Conservation (phyloP, 495 filamentous ascomycete species). For the Geopyxis carbonaria region DNA sequence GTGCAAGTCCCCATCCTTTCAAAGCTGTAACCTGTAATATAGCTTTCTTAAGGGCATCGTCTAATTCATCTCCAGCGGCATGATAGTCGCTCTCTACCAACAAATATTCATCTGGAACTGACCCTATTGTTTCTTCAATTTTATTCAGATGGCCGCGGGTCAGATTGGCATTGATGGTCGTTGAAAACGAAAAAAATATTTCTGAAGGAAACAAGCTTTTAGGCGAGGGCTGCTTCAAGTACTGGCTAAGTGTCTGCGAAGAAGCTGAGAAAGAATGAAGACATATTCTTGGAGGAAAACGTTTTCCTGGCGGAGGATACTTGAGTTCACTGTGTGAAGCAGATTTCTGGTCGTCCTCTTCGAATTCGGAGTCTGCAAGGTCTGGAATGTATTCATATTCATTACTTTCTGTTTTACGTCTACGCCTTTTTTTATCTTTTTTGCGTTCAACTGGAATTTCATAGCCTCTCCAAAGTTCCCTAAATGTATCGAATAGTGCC, state of each 20-base stretch:
- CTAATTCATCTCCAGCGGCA: constrained; percentile 68
- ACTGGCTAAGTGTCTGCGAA: constrained; percentile 59
- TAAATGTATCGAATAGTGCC: constrained; percentile 54
- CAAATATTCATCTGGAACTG: constrained; percentile 58
- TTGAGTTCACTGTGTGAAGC: too few relatives aligned
- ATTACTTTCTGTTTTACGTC: constrained; percentile 25
- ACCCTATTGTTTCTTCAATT: constrained; percentile 48
- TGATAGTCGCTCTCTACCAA: constrained; percentile 87
- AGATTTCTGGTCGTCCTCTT: constrained; percentile 12
- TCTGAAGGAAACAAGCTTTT: constrained; percentile 30
- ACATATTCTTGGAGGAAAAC: constrained; percentile 80
- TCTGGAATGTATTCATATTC: constrained; percentile 32
- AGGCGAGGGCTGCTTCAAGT: constrained; percentile 56
- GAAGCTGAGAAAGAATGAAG: constrained; percentile 85
- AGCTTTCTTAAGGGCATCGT: constrained; percentile 55
- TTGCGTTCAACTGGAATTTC: constrained; percentile 53
- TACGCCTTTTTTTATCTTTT: constrained; percentile 34
- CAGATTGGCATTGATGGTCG: constrained; percentile 54
- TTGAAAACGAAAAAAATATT: constrained; percentile 80
- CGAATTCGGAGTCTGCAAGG: constrained; percentile 20
- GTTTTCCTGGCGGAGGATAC: constrained; percentile 32
- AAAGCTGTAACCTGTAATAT: constrained; percentile 53
- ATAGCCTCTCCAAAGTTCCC: constrained; percentile 64
- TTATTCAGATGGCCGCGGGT: constrained; percentile 30
- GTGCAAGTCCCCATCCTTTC: constrained; percentile 63